Base-by-base conservation (phyloP, 169 alveolate species). In the Eimeria acervulina region DNA sequence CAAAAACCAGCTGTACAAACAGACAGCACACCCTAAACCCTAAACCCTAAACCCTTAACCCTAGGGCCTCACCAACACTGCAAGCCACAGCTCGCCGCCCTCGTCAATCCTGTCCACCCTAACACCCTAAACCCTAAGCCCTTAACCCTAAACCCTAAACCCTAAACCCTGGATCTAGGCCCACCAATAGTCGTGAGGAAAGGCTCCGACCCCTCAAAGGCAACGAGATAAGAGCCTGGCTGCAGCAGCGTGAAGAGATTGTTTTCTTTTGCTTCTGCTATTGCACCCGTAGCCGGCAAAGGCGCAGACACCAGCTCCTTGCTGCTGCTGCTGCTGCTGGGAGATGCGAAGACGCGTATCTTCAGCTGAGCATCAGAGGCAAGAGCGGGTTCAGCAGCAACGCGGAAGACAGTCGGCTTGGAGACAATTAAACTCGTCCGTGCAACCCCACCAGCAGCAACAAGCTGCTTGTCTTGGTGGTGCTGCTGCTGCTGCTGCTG, bases 351-450 rank as follows among this genome's bases (percentile, higher is more conserved):
- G 40, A 93, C 87, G n/a, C 81, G 93, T 3, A 94, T 28, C 68
- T 76, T 59, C 51, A 94, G 92, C 66, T 70, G 88, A n/a, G 78
- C 89, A 13, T 84, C 55, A 5, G 96, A 94, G 80, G 85, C 78
- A 36, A 88, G 94, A 1, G 95, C 96, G 13, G 96, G 96, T 90
- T 95, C 96, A 15, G 95, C 81, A 23, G 91, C 95, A 15, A 95
- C 38, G 26, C 96, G 55, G 8, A 95, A 28, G 44, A 74, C 84
- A 31, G 96, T 95, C 40, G 95, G 95, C 55, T 88, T 80, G 51
- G 21, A 31, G 63, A 95, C 90, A 12, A 4, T 38, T n/a, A 95
- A 44, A 7, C n/a, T 31, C 13, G 90, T 63, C 72, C 74, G 13
- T 6, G 38, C 44, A 21, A 26, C 96, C 72, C 52, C 59, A 7